Evolutionary conservation across 306 rosid species (phyloP).

Genomic region (Inga oerstediana): DNA sequence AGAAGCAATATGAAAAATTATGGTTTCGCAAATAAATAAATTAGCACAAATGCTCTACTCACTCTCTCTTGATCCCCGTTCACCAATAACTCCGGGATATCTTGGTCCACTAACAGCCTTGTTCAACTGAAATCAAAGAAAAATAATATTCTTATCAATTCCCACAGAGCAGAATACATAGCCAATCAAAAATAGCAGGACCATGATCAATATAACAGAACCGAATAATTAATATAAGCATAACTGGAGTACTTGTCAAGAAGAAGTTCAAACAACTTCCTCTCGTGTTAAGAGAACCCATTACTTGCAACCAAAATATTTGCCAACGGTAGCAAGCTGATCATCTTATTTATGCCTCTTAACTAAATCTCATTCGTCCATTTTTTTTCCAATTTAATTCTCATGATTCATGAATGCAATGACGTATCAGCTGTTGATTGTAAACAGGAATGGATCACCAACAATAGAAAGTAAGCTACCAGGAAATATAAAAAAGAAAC

Average conservation of each 20-base stretch:
- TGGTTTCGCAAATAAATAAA: not conserved
- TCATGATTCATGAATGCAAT: not conserved
- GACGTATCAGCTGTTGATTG: not conserved
- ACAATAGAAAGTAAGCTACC: not conserved
- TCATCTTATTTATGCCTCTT: not conserved
- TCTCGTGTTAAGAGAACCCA: not conserved
- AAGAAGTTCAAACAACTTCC: conserved; percentile 26
- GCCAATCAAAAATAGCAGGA: conserved; percentile 8
- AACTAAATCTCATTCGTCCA: not conserved
- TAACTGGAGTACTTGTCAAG: conserved; percentile 4
- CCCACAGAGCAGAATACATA: conserved; percentile 27
- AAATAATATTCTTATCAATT: conserved; percentile 20
- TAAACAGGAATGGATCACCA: not conserved
- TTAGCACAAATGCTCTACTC: conserved; percentile 43
- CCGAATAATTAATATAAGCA: conserved; percentile 17
- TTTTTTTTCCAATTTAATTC: not conserved
- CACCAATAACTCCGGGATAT: conserved; percentile 90
- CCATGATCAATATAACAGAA: conserved; percentile 22
- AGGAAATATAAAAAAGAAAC: not conserved
- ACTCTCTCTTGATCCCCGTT: conserved; percentile 97
- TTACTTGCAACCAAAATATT: conserved; percentile 23
- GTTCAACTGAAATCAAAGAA: conserved; percentile 69
- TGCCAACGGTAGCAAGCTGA: not conserved
- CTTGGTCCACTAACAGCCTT: conserved; percentile 93
- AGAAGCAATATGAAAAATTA: not conserved